Percentiles rank a stretch among this genome's conserved stretches.
Evolutionary conservation across 345 rosid genomes (phyloP).

Genomic region (Salix dunnii): DNA sequence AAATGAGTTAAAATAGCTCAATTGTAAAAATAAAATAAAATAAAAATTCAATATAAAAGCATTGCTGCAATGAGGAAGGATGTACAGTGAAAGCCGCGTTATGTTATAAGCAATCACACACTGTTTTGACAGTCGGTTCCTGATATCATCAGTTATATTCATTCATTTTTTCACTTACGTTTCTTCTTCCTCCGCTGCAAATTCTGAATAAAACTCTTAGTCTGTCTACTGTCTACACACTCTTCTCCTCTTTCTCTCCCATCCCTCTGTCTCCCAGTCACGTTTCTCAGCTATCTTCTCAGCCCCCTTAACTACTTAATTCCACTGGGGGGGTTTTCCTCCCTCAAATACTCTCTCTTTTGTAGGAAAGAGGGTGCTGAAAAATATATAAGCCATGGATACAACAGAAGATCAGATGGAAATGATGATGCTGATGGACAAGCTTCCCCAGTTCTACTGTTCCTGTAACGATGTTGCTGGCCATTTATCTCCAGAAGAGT

Average conservation of each 20-base stretch:
- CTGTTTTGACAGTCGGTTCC: conserved; percentile 30
- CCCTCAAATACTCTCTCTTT: not conserved
- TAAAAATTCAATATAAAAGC: too few species aligned
- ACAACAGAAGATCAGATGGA: conserved; percentile 37
- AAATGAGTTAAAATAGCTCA: too few species aligned
- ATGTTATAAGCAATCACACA: not conserved
- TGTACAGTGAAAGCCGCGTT: too few species aligned
- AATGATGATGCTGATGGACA: conserved; percentile 42
- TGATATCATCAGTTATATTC: conserved; percentile 25
- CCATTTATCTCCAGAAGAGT: conserved; percentile 15
- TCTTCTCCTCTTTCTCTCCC: conserved; percentile 35
- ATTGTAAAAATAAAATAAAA: too few species aligned
- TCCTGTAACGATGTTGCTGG: conserved; percentile 13
- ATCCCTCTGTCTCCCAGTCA: conserved; percentile 33
- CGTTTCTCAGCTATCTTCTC: conserved; percentile 7
- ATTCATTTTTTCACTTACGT: conserved; percentile 5
- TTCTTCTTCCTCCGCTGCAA: conserved; percentile 30
- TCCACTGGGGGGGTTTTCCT: not conserved
- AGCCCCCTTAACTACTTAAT: not conserved
- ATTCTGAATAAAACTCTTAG: conserved; percentile 42
- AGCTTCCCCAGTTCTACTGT: conserved; percentile 31
- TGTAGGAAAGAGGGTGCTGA: not conserved
- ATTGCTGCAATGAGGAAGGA: too few species aligned
- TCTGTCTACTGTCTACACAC: conserved; percentile 29
- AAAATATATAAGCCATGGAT: conserved; percentile 32